A percentile compares a stretch with the other conserved stretches of the same genome.
Conservation (phyloP, 495 filamentous ascomycete genomes). For the Aspergillus avenaceus region DNA sequence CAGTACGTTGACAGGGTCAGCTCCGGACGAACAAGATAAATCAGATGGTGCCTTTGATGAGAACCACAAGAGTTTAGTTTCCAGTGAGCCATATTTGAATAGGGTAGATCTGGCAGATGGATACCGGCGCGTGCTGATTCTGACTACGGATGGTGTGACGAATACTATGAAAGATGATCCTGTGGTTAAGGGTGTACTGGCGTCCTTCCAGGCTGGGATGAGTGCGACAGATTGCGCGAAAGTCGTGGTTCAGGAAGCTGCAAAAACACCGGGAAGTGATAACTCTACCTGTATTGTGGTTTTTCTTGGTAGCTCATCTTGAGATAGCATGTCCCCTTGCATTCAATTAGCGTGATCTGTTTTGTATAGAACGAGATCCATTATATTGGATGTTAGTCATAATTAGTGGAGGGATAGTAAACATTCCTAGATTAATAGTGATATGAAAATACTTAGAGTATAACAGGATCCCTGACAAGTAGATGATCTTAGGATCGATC, state of each 20-base stretch:
- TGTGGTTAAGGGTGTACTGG: not conserved
- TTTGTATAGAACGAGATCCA: too few relatives aligned
- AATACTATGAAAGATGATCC: constrained; percentile 2
- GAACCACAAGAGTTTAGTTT: not conserved
- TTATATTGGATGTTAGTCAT: too few relatives aligned
- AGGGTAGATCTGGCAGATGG: not conserved
- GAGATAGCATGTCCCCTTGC: too few relatives aligned
- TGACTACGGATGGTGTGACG: constrained; percentile 10
- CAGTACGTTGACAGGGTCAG: constrained; percentile 5
- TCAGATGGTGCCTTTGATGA: not conserved
- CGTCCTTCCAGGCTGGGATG: not conserved
- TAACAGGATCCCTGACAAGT: too few relatives aligned
- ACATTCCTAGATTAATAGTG: too few relatives aligned
- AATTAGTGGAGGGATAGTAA: too few relatives aligned
- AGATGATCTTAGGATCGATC: too few relatives aligned
- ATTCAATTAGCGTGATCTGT: too few relatives aligned
- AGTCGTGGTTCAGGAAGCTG: not conserved
- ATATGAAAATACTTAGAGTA: too few relatives aligned
- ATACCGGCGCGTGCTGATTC: not conserved
- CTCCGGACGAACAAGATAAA: not conserved
- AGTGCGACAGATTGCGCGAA: not conserved
- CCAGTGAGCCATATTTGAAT: not conserved
- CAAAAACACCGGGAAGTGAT: not conserved
- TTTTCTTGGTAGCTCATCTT: not conserved
- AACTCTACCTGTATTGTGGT: constrained; percentile 9